Conservation (phyloP, 2,329 filamentous ascomycete species). For the Alternaria tenuissima region DNA sequence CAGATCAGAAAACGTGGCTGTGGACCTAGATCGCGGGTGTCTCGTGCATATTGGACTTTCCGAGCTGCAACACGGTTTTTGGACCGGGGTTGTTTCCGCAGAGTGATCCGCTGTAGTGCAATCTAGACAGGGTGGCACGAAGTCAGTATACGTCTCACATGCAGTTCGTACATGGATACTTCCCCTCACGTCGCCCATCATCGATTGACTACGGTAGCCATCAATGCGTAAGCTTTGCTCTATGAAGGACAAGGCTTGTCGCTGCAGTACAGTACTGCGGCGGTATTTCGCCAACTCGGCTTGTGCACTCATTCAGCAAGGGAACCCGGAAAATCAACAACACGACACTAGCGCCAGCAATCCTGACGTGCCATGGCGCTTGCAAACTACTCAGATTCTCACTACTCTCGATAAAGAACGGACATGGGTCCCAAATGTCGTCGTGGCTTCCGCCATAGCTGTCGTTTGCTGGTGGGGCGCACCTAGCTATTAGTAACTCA, state of each 20-base stretch:
- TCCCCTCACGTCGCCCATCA: background rate
- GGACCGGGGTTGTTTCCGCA: background rate
- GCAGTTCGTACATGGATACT: too few relatives aligned
- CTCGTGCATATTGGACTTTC: background rate
- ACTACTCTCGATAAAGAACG: background rate
- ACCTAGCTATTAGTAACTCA: background rate
- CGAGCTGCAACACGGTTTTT: background rate
- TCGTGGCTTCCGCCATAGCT: background rate
- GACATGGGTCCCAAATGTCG: slow-evolving; percentile 2
- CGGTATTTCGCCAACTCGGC: background rate
- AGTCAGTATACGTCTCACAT: too few relatives aligned
- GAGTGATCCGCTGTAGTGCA: background rate
- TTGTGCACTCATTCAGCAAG: background rate
- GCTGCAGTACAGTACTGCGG: background rate
- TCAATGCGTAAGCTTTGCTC: background rate
- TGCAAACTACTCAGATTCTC: background rate
- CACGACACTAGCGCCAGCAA: slow-evolving; percentile 1
- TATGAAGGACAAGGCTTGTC: background rate
- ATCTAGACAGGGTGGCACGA: too few relatives aligned
- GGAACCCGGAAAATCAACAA: background rate
- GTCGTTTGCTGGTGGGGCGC: background rate
- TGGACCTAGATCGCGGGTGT: slow-evolving; percentile 5
- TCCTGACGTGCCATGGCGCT: background rate
- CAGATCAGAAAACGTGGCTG: slow-evolving; percentile 9
- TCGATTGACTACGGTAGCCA: background rate